Conservation (phyloP, 225 moss, liverwort and hornwort species). For the Pleurozium schreberi region DNA sequence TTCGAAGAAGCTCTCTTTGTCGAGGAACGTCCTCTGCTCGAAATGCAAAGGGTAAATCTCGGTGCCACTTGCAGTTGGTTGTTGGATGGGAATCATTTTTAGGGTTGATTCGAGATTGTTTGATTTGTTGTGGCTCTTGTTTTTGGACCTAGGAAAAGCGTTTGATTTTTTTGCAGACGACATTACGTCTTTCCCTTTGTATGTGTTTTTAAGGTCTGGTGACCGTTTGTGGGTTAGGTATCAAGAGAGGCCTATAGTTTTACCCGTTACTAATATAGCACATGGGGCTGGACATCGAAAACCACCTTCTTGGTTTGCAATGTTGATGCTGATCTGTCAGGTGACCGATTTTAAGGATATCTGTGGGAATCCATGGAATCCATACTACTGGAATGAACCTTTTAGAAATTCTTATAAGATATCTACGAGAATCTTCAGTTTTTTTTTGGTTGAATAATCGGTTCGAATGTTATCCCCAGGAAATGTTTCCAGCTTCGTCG, state of each 20-base stretch:
- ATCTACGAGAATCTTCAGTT: neutral
- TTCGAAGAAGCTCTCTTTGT: constrained; percentile 80
- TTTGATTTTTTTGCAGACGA: neutral
- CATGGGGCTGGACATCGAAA: neutral
- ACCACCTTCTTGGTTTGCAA: neutral
- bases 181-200: neutral
- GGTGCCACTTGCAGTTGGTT: neutral
- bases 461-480: neutral
- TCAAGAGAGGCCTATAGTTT: neutral
- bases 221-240: neutral
- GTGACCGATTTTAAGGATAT: neutral
- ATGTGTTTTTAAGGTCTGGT: neutral
- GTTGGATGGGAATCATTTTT: neutral
- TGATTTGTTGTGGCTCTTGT: neutral
- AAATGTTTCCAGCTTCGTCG: too few relatives aligned
- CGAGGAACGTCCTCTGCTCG: constrained; percentile 66
- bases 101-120: neutral
- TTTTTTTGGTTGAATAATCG: neutral
- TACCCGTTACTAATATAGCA: neutral
- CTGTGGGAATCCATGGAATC: neutral
- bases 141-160: neutral
- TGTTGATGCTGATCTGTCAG: neutral
- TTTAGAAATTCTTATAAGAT: neutral
- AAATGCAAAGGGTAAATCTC: constrained; percentile 78
- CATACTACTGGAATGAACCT: neutral